A percentile compares a stretch with the other conserved stretches of the same genome.
Conservation (phyloP, 2,329 filamentous ascomycete species). For the Phyllosticta citribraziliensis region DNA sequence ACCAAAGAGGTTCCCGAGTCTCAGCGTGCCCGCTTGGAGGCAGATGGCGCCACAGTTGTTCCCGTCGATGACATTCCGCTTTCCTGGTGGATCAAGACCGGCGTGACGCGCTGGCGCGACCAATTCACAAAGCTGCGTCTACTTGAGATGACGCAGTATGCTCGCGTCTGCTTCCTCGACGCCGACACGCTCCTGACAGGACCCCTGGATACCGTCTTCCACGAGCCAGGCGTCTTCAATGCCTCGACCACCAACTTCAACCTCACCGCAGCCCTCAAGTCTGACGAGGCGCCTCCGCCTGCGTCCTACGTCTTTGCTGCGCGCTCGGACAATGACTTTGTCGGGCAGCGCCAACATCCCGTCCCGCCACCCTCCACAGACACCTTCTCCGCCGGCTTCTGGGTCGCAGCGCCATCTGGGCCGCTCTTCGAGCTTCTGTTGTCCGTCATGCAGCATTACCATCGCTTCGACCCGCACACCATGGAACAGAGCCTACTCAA, state of each 20-base stretch:
- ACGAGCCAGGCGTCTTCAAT: slow-evolving; percentile 17
- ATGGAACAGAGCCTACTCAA: slow-evolving; percentile 37
- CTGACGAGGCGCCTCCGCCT: slow-evolving; percentile 28
- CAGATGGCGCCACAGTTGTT: slow-evolving; percentile 32
- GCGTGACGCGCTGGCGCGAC: slow-evolving; percentile 32
- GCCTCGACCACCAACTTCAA: slow-evolving; percentile 13
- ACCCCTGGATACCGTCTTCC: slow-evolving; percentile 31
- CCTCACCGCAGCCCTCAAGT: slow-evolving; percentile 13
- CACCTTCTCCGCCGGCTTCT: slow-evolving; percentile 34
- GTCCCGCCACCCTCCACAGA: slow-evolving; percentile 27
- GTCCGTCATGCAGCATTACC: slow-evolving; percentile 25
- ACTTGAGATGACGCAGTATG: slow-evolving; percentile 32
- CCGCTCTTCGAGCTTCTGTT: slow-evolving; percentile 32
- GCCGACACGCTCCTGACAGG: slow-evolving; percentile 31
- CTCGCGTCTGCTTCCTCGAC: slow-evolving; percentile 35
- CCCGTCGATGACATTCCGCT: slow-evolving; percentile 26
- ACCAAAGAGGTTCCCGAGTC: slow-evolving; percentile 21
- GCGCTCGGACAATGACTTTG: slow-evolving; percentile 24
- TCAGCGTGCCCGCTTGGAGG: slow-evolving; percentile 23
- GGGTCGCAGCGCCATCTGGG: slow-evolving; percentile 29
- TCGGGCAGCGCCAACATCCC: slow-evolving; percentile 17
- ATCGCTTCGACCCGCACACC: slow-evolving; percentile 29
- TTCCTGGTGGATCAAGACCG: slow-evolving; percentile 26
- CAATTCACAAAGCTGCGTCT: slow-evolving; percentile 36
- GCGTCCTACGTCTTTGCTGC: slow-evolving; percentile 28